These are phyloP conservation scores for Sungouiozyma intestinalis DNA, from an alignment of 805 yeast species.

Conservation along the genomic window DNA sequence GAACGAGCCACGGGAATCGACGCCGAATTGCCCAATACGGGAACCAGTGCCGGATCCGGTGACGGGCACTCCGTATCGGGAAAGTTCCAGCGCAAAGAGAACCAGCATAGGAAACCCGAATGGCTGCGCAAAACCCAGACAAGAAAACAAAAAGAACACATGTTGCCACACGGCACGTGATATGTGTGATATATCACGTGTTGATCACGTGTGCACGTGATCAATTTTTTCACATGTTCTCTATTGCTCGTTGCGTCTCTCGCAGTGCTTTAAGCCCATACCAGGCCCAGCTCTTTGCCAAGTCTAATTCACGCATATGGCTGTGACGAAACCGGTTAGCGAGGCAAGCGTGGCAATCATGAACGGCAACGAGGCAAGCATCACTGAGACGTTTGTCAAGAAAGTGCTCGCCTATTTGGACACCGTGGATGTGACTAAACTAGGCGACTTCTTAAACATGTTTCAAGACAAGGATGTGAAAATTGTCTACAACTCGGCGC, in stretches of 20 bases:
- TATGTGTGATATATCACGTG: too few species aligned
- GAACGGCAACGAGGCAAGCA: slow-evolving; percentile 3
- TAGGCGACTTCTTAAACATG: slow-evolving; percentile 20
- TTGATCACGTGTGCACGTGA: not conserved
- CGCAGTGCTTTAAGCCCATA: too few species aligned
- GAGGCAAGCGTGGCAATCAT: too few species aligned
- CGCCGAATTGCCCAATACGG: not conserved
- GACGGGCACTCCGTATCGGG: too few species aligned
- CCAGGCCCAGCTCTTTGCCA: too few species aligned
- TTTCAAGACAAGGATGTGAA: slow-evolving; percentile 14
- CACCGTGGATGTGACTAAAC: slow-evolving; percentile 23
- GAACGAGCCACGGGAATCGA: not conserved
- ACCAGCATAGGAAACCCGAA: not conserved
- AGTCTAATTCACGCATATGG: too few species aligned
- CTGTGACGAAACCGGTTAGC: too few species aligned
- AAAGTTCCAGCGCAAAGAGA: not conserved
- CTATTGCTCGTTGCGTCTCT: too few species aligned
- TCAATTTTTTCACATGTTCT: too few species aligned
- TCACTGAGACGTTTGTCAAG: slow-evolving; percentile 26
- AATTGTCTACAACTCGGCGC: slow-evolving; percentile 24
- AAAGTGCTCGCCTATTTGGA: slow-evolving; percentile 28
- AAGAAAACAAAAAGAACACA: too few species aligned
- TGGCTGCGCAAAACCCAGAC: not conserved
- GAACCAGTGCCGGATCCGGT: not conserved
- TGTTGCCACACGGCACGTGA: too few species aligned